phyloP scores from a whole-genome alignment of 1,284 basidiomycete genomes.

The Tilletia indica region DNA sequence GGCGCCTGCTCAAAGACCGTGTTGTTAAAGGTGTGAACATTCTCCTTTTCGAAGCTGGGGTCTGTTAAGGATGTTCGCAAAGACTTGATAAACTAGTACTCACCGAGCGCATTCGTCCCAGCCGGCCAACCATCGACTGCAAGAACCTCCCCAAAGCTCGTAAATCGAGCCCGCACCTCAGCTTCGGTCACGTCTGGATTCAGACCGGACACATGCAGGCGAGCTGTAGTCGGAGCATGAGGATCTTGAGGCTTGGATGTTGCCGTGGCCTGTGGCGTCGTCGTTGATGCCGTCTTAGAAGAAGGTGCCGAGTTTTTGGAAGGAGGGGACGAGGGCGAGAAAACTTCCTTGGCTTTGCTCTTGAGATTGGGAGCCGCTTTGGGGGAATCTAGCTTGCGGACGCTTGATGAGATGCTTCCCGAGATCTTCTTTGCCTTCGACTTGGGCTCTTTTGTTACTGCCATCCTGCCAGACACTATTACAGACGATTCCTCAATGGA shows the following conservation, averaged over 20 bases:
- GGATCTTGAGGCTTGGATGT: neutral
- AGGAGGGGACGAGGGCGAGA: too few species aligned
- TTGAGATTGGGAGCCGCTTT: too few species aligned
- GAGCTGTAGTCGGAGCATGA: neutral
- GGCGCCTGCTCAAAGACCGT: neutral
- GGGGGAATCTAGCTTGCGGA: too few species aligned
- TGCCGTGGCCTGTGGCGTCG: neutral
- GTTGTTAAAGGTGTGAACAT: neutral
- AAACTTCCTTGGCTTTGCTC: too few species aligned
- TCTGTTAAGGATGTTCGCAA: too few species aligned
- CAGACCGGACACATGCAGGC: constrained; percentile 49
- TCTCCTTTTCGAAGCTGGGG: too few species aligned
- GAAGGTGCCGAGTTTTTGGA: too few species aligned
- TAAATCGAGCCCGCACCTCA: constrained; percentile 39
- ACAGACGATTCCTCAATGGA: too few species aligned
- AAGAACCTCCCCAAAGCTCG: constrained; percentile 40
- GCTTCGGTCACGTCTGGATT: constrained; percentile 38
- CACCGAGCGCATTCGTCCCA: constrained; percentile 34
- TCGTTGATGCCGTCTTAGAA: neutral
- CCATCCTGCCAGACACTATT: too few species aligned
- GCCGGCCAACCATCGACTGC: constrained; percentile 36
- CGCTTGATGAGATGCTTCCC: too few species aligned
- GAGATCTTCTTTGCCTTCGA: too few species aligned
- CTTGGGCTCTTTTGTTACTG: too few species aligned
- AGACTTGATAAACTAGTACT: neutral